A percentile compares a stretch with the other conserved stretches of the same genome.
phyloP scores from a whole-genome alignment of 208 protist genomes.

The Endotrypanum monterogeii region DNA sequence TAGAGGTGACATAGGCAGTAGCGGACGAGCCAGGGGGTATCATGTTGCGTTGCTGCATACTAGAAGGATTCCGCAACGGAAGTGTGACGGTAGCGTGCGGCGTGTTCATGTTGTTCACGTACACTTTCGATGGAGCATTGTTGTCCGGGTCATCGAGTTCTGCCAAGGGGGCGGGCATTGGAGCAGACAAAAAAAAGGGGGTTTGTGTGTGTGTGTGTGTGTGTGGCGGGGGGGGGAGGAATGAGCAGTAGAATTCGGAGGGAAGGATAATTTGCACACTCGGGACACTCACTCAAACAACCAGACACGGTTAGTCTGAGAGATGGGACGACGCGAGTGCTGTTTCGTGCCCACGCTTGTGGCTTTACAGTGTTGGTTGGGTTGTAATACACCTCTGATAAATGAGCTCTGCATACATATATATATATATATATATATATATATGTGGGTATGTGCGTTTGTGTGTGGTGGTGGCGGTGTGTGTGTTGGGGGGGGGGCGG shows the following conservation, averaged over 20 bases:
- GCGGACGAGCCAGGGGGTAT: not conserved
- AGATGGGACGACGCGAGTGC: not conserved
- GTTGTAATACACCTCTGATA: not conserved
- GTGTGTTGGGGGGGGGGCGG: not conserved
- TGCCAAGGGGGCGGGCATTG: slow-evolving; percentile 12
- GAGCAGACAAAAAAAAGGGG: not conserved
- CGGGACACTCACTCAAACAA: not conserved
- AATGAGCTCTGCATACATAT: not conserved
- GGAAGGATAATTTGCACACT: not conserved
- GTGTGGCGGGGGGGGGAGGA: not conserved
- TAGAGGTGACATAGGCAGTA: not conserved
- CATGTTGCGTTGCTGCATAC: slow-evolving; percentile 12
- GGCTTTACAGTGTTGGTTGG: not conserved
- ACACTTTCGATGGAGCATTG: slow-evolving; percentile 37
- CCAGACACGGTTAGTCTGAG: not conserved
- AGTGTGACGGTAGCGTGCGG: slow-evolving; percentile 52
- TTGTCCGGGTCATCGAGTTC: slow-evolving; percentile 14
- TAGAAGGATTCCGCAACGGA: slow-evolving; percentile 32
- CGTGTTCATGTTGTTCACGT: slow-evolving; percentile 91
- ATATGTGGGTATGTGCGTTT: slow-evolving; percentile 9
- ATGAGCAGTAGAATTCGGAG: not conserved
- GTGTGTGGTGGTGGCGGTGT: not conserved
- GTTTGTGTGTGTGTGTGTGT: no score
- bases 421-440: not conserved
- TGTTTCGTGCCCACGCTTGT: no score